A percentile compares a stretch with the other conserved stretches of the same genome.
Conservation (phyloP, 2,329 filamentous ascomycete species). For the Aureobasidium sp. region DNA sequence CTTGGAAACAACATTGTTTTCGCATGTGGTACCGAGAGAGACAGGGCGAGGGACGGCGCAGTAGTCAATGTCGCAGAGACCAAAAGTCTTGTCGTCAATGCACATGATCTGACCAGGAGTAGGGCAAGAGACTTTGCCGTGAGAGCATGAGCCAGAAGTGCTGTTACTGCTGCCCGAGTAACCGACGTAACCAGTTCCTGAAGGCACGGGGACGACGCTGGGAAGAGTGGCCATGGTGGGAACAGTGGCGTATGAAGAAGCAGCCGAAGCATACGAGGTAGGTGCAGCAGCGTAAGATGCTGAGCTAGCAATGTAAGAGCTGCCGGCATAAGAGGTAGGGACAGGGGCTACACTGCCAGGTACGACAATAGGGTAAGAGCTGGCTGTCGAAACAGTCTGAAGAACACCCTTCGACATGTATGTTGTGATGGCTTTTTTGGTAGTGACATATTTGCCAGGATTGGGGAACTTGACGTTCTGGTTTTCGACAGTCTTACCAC, state of each 20-base stretch:
- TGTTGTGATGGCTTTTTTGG: conserved; percentile 20
- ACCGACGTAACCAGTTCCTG: conserved; percentile 12
- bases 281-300: conserved; percentile 23
- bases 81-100: conserved; percentile 37
- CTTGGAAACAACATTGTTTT: conserved; percentile 29
- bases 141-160: conserved; percentile 19
- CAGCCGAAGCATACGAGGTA: conserved; percentile 20
- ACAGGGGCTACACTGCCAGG: conserved; percentile 12
- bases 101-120: conserved; percentile 38
- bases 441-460: conserved; percentile 54
- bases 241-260: conserved; percentile 17
- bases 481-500: conserved; percentile 45
- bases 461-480: conserved; percentile 61
- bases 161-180: background rate
- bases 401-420: conserved; percentile 7
- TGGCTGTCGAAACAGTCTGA: conserved; percentile 16
- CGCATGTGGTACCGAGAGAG: conserved; percentile 37
- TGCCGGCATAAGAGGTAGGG: conserved; percentile 2
- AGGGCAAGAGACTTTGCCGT: conserved; percentile 31
- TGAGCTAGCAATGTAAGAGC: conserved; percentile 18
- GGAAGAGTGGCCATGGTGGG: conserved; percentile 1
- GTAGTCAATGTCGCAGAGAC: conserved; percentile 37
- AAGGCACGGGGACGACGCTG: conserved; percentile 13
- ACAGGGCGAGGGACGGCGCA: conserved; percentile 36
- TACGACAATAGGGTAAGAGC: conserved; percentile 22